Percentiles rank a stretch among this genome's conserved stretches.
These are phyloP conservation scores for Suillus bovinus DNA, from an alignment of 768 basidiomycete genomes.

Conservation along the genomic window DNA sequence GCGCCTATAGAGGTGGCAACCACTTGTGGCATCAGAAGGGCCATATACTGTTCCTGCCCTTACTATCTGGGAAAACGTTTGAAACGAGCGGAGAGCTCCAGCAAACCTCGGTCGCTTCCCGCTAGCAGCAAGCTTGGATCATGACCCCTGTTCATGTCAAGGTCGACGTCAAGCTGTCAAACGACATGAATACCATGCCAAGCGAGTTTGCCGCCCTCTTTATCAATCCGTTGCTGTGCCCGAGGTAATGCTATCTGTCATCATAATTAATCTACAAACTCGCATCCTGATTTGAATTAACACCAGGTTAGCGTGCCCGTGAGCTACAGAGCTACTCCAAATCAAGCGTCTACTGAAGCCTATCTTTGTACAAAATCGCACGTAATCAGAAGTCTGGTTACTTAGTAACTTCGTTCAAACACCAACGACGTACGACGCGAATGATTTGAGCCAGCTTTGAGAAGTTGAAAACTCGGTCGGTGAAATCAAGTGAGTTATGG, in stretches of 20 bases:
- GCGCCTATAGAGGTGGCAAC: conserved; percentile 22
- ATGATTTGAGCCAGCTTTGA: neutral
- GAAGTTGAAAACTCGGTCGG: neutral
- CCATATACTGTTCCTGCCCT: neutral
- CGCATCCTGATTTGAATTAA: neutral
- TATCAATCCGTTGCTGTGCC: conserved; percentile 3
- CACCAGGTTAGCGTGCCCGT: neutral
- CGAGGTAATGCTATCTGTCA: neutral
- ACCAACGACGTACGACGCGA: neutral
- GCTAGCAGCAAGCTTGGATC: neutral
- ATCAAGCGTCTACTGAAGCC: neutral
- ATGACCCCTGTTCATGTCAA: neutral
- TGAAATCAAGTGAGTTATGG: neutral
- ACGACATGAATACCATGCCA: neutral
- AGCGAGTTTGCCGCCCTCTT: neutral
- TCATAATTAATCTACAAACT: conserved; percentile 1
- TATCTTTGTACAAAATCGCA: neutral
- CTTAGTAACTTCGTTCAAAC: too few relatives aligned
- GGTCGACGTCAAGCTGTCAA: neutral
- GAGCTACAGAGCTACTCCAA: neutral
- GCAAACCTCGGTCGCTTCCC: neutral
- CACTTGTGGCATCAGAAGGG: conserved; percentile 6
- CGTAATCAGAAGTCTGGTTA: conserved; percentile 3
- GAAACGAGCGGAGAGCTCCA: neutral
- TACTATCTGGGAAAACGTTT: neutral